Base-by-base conservation (phyloP, 2,329 filamentous ascomycete species). In the Fusarium sp. region DNA sequence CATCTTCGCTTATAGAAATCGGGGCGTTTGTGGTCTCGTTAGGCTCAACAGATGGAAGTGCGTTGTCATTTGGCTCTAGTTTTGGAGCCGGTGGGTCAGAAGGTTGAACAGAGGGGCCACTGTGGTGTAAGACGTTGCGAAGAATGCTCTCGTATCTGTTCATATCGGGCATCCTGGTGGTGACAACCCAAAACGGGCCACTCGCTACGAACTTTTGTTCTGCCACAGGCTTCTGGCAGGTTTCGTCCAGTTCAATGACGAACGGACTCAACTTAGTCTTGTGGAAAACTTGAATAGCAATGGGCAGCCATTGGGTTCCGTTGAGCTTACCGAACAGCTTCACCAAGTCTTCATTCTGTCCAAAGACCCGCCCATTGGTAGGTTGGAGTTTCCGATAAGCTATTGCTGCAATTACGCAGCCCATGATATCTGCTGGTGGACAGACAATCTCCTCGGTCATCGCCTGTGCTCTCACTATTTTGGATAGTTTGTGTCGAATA, bases 351-450 rank as follows among this genome's bases (percentile, higher is more conserved):
- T 18, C 8, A 8, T 18, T 0, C 4, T 7, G 0, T 5, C 3
- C 16, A 10, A 26, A 10, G 18, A 35, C 35, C 0, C 4, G 13
- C 10, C 18, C 15, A 0, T 3, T 7, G 3, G 0, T 0, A 1
- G 16, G 30, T 0, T 2, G 4, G 0, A 61, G 16, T 1, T 20
- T 44, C 3, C 56, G 44, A 0, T 42, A 64, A 0, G 16, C 5
- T 0, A 61, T 0, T 4, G 33, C 54, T 6, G 54, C 42, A 8
- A 63, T 15, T 0, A 26, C 0, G 1, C 8, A 13, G 1, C 12
- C 20, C 10, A 63, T 22, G 7, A 20, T 7, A 1, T 12, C 4
- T 2, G 36, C 35, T 12, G 45, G 11, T 2, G 31, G 7, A 16
- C 16, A n/a, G 2, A 10, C 5, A 0, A 7, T 28, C 26, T 14